phyloP scores from a whole-genome alignment of 345 rosid genomes.

The Leavenworthia alabamica region DNA sequence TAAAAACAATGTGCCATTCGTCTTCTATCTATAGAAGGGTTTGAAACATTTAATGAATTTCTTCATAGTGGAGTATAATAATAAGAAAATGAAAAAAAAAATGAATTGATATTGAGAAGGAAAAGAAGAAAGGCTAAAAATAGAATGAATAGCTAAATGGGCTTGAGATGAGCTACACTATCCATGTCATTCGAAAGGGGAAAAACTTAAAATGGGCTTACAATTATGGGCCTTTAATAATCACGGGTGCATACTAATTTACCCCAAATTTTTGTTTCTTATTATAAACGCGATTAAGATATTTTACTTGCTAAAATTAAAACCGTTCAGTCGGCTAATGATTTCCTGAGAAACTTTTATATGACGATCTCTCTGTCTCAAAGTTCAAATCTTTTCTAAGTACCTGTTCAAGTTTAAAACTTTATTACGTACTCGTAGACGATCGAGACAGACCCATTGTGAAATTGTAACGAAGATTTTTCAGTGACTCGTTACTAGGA shows the following conservation, averaged over 20 bases:
- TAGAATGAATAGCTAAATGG: neutral
- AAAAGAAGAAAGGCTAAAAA: neutral
- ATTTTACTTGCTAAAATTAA: neutral
- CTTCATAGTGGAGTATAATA: slow-evolving; percentile 17
- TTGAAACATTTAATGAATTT: slow-evolving; percentile 22
- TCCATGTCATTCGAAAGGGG: too few species aligned
- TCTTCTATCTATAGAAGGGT: slow-evolving; percentile 48
- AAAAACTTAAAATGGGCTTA: neutral
- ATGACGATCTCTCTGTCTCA: neutral
- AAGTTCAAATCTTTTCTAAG: slow-evolving; percentile 4
- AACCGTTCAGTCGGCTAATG: neutral
- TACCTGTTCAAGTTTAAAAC: neutral
- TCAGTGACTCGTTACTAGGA: neutral
- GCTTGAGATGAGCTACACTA: too few species aligned
- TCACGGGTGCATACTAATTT: neutral
- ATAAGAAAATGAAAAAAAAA: slow-evolving; percentile 6
- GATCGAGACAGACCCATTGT: slow-evolving; percentile 5
- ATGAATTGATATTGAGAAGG: neutral
- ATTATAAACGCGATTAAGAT: neutral
- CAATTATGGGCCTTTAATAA: neutral
- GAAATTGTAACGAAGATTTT: slow-evolving; percentile 1
- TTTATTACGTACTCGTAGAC: neutral
- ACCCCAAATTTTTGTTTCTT: neutral
- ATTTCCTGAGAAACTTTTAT: neutral
- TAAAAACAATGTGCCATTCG: slow-evolving; percentile 49